These are phyloP conservation scores for Gossypium laxum DNA, from an alignment of 441 rosid genomes.

Conservation along the genomic window DNA sequence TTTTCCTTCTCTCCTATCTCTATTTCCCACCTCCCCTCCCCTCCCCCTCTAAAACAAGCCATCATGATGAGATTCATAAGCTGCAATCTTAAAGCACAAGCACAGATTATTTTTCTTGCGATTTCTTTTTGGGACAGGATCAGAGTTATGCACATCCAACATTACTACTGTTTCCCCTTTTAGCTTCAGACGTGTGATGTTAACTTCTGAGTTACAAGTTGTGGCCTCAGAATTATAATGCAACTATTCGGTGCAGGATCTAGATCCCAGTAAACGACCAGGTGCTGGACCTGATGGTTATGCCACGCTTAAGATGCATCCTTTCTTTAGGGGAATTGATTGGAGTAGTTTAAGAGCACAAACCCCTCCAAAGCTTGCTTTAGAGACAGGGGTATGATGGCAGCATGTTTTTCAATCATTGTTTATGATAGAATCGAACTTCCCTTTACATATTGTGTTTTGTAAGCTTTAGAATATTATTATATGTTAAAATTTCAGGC, in stretches of 20 bases:
- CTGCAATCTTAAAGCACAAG: not conserved
- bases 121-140: not conserved
- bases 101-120: not conserved
- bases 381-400: conserved; percentile 46
- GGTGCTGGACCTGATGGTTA: conserved; percentile 90
- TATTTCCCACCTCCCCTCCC: not conserved
- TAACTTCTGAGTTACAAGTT: not conserved
- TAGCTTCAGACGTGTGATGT: not conserved
- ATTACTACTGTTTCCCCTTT: not conserved
- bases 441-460: not conserved
- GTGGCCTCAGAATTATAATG: conserved; percentile 9
- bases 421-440: not conserved
- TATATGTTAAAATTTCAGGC: conserved; percentile 29
- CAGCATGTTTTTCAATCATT: not conserved
- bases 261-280: conserved; percentile 81
- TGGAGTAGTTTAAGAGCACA: conserved; percentile 68
- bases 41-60: not conserved
- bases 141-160: not conserved
- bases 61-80: not conserved
- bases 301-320: conserved; percentile 69
- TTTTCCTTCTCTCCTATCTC: not conserved
- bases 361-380: conserved; percentile 77
- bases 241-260: conserved; percentile 45
- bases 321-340: conserved; percentile 75
- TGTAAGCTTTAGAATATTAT: conserved; percentile 1